A percentile compares a stretch with the other conserved stretches of the same genome.
phyloP scores from a whole-genome alignment of 257 asterid species.

The Solanum etuberosum region DNA sequence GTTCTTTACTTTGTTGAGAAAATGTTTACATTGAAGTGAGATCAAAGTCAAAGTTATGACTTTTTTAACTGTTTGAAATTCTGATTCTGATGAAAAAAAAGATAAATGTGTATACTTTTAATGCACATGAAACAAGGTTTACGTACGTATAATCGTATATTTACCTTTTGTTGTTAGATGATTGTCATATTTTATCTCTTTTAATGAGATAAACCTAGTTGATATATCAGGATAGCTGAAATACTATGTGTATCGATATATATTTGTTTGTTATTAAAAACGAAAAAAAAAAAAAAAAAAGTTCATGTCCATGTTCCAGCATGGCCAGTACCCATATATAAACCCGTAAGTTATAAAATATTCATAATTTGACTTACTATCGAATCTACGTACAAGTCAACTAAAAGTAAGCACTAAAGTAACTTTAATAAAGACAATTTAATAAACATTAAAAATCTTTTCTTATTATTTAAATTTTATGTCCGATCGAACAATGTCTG shows the following conservation, averaged over 20 bases:
- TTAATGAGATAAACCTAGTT: neutral
- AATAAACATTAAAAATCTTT: neutral
- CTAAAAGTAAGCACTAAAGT: neutral
- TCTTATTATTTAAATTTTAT: neutral
- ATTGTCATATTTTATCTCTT: neutral
- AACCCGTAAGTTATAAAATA: too few relatives aligned
- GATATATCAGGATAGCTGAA: neutral
- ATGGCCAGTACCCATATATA: too few relatives aligned
- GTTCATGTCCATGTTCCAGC: neutral
- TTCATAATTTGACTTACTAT: too few relatives aligned
- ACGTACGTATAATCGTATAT: neutral
- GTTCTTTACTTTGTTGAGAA: neutral
- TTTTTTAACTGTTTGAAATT: neutral
- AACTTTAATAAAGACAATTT: neutral
- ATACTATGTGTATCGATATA: neutral
- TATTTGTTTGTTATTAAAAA: too few relatives aligned
- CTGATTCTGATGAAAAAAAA: neutral
- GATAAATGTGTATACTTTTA: neutral
- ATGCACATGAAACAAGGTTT: neutral
- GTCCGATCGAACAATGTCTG: neutral
- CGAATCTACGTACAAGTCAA: neutral
- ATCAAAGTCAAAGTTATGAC: neutral
- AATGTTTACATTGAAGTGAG: neutral
- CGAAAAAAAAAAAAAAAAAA: neutral
- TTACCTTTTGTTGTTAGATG: neutral